Percentiles rank a stretch among this genome's conserved stretches.
Conservation (phyloP, 805 yeast species). For the Priceomyces fermenticarens region DNA sequence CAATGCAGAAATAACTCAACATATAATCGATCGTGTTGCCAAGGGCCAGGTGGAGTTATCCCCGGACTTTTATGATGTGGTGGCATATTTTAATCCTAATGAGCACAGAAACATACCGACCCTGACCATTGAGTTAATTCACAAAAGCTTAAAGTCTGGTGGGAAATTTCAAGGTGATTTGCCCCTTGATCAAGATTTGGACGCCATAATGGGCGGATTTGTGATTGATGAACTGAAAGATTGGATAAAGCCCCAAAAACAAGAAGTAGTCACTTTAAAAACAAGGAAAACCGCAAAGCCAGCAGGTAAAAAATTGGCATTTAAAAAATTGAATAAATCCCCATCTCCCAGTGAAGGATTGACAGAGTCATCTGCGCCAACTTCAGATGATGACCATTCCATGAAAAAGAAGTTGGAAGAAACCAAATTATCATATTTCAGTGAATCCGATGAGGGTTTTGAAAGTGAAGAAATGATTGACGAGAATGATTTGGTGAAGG, state of each 20-base stretch:
- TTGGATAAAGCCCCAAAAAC: conserved; percentile 57
- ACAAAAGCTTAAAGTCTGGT: conserved; percentile 33
- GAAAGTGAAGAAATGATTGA: conserved; percentile 44
- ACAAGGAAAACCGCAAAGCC: conserved; percentile 15
- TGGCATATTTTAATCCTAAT: conserved; percentile 58
- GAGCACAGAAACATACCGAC: conserved; percentile 47
- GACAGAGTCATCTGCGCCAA: conserved; percentile 45
- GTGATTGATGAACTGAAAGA: conserved; percentile 37
- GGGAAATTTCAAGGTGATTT: conserved; percentile 55
- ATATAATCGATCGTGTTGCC: conserved; percentile 57
- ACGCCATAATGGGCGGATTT: conserved; percentile 67
- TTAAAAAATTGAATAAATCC: conserved; percentile 13
- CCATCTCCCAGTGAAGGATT: conserved; percentile 20
- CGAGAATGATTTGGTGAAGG: conserved; percentile 39
- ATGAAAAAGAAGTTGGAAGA: conserved; percentile 44
- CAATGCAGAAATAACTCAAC: conserved; percentile 39
- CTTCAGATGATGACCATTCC: conserved; percentile 36
- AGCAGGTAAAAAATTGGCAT: conserved; percentile 13
- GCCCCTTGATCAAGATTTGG: conserved; percentile 50
- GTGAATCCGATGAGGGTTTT: conserved; percentile 38
- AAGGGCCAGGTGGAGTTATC: conserved; percentile 40
- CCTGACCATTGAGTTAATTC: conserved; percentile 39
- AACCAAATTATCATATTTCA: conserved; percentile 53
- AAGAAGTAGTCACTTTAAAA: conserved; percentile 25
- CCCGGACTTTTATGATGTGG: conserved; percentile 35